Conservation (phyloP, 2,329 filamentous ascomycete species). For the Colletotrichum paranaense region DNA sequence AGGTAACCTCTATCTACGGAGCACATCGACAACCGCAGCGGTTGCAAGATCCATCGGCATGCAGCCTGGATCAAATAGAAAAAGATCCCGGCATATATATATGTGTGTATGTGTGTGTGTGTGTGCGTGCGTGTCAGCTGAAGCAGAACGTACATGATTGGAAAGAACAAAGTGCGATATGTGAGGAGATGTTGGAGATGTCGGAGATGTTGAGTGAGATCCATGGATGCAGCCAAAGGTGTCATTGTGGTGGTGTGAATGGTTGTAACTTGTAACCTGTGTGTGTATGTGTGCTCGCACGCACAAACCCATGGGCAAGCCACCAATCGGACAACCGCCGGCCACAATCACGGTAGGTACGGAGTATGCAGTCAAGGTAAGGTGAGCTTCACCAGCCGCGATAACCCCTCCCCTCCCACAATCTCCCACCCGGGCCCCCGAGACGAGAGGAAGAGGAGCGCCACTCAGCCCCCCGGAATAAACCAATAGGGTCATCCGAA, state of each 20-base stretch:
- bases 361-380: background rate
- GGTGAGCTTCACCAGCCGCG: constrained; percentile 12
- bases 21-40: background rate
- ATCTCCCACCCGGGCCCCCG: constrained; percentile 18
- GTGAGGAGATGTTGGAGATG: background rate
- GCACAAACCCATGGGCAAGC: background rate
- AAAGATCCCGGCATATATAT: background rate
- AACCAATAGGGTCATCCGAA: constrained; percentile 22
- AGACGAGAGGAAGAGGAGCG: background rate
- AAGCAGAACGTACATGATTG: background rate
- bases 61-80: background rate
- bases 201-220: background rate
- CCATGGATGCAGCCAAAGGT: background rate
- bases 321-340: constrained; percentile 30
- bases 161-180: background rate
- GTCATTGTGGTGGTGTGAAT: too few relatives aligned
- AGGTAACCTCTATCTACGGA: background rate
- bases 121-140: background rate
- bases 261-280: too few relatives aligned
- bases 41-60: constrained; percentile 4
- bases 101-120: background rate
- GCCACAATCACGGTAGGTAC: background rate
- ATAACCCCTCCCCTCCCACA: background rate
- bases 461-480: background rate
- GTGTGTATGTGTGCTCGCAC: background rate